Conservation (phyloP, 768 basidiomycete genomes). For the Leucocoprinus birnbaumii region DNA sequence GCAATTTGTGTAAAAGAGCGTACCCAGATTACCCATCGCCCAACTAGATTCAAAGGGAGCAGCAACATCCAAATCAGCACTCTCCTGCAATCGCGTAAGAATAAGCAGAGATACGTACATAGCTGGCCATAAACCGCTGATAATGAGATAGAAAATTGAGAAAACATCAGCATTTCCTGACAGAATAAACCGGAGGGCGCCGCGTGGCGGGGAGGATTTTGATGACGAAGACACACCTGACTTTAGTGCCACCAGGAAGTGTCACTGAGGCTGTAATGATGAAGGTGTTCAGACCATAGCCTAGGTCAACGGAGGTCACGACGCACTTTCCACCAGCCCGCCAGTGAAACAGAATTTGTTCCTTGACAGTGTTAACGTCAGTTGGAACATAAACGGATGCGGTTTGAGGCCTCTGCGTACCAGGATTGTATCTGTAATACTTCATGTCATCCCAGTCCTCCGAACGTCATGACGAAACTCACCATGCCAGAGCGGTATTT, state of each 20-base stretch:
- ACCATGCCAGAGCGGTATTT: conserved; percentile 58
- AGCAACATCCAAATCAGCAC: conserved; percentile 1
- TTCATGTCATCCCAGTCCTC: not conserved
- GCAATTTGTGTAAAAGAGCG: not conserved
- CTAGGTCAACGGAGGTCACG: conserved; percentile 8
- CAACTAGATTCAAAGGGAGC: conserved; percentile 26
- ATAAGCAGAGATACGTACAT: conserved; percentile 23
- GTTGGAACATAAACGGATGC: not conserved
- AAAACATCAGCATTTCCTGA: not conserved
- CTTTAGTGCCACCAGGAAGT: conserved; percentile 22
- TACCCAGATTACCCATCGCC: conserved; percentile 54
- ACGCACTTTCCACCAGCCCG: conserved; percentile 55
- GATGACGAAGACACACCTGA: conserved; percentile 17
- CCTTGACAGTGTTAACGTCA: conserved; percentile 21
- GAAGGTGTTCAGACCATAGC: not conserved
- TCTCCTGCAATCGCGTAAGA: not conserved
- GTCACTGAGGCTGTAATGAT: conserved; percentile 21
- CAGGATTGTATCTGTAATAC: conserved; percentile 29
- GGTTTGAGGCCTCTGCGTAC: conserved; percentile 15
- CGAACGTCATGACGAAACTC: conserved; percentile 17
- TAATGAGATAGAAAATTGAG: not conserved
- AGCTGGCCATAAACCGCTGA: conserved; percentile 33
- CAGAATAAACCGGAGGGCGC: not conserved
- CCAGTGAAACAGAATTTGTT: conserved; percentile 78
- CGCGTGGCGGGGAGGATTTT: not conserved